Percentiles rank a stretch among this genome's conserved stretches.
These are phyloP conservation scores for Daedaleopsis sinensis DNA, from an alignment of 768 basidiomycete species.

Conservation along the genomic window DNA sequence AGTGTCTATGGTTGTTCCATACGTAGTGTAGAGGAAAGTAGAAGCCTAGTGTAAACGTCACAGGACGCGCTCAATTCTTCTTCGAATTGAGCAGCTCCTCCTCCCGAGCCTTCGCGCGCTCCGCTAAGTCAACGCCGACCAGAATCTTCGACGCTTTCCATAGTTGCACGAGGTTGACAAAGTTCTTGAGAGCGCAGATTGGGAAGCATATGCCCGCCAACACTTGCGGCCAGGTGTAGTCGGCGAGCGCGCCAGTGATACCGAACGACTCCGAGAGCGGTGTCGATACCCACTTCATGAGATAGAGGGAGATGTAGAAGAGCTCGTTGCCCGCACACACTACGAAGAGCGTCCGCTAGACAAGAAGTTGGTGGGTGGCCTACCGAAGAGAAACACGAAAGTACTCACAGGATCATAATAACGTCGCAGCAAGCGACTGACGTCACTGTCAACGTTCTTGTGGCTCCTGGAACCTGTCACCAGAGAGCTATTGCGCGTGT, in stretches of 20 bases:
- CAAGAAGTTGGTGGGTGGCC: slow-evolving; percentile 41
- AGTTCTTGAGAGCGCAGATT: slow-evolving; percentile 80
- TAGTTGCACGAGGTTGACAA: slow-evolving; percentile 94
- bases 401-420: slow-evolving; percentile 90
- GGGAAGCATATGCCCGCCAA: slow-evolving; percentile 66
- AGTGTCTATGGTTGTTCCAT: slow-evolving; percentile 14
- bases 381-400: not conserved
- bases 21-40: slow-evolving; percentile 11
- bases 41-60: not conserved
- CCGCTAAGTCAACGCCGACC: slow-evolving; percentile 90
- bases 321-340: slow-evolving; percentile 95
- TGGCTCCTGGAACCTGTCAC: slow-evolving; percentile 92
- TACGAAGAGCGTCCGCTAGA: slow-evolving; percentile 82
- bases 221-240: slow-evolving; percentile 75
- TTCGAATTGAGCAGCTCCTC: slow-evolving; percentile 31
- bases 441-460: slow-evolving; percentile 90
- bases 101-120: slow-evolving; percentile 68
- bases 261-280: slow-evolving; percentile 59
- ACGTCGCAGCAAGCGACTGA: slow-evolving; percentile 86
- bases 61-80: not conserved
- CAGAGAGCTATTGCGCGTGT: slow-evolving; percentile 68
- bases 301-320: slow-evolving; percentile 94
- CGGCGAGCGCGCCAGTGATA: slow-evolving; percentile 32
- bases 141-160: slow-evolving; percentile 98
- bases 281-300: slow-evolving; percentile 80